These are phyloP conservation scores for Fraxinus albicans DNA, from an alignment of 305 asterid species.

Conservation along the genomic window DNA sequence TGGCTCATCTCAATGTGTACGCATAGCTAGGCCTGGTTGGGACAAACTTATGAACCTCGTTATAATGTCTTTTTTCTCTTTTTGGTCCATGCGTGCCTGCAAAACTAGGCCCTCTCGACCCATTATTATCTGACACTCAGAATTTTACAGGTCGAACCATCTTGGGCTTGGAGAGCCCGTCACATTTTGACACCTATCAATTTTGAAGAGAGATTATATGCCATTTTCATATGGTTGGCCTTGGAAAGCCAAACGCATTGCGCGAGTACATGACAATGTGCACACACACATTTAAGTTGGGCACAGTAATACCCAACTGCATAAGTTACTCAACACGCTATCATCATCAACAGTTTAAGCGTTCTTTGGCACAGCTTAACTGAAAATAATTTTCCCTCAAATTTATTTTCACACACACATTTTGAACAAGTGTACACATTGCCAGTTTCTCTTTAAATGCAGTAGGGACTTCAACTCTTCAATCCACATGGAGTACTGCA, in stretches of 20 bases:
- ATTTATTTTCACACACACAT: not conserved
- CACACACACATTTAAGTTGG: not conserved
- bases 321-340: not conserved
- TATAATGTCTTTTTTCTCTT: not conserved
- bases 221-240: not conserved
- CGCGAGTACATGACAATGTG: not conserved
- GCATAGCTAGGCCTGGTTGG: not conserved
- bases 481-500: not conserved
- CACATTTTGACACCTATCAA: not conserved
- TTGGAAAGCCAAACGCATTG: not conserved
- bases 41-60: not conserved
- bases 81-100: not conserved
- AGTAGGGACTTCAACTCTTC: conserved; percentile 1
- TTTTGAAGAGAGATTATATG: not conserved
- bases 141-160: not conserved
- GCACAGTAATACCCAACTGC: not conserved
- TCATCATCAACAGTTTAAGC: not conserved
- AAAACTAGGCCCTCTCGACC: not conserved
- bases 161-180: not conserved
- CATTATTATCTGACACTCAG: not conserved
- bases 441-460: not conserved
- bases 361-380: not conserved
- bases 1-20: not conserved
- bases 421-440: not conserved
- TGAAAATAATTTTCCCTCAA: not conserved